Evolutionary conservation across 2,329 filamentous ascomycete genomes (phyloP).

Genomic region (Microdochium nivale): DNA sequence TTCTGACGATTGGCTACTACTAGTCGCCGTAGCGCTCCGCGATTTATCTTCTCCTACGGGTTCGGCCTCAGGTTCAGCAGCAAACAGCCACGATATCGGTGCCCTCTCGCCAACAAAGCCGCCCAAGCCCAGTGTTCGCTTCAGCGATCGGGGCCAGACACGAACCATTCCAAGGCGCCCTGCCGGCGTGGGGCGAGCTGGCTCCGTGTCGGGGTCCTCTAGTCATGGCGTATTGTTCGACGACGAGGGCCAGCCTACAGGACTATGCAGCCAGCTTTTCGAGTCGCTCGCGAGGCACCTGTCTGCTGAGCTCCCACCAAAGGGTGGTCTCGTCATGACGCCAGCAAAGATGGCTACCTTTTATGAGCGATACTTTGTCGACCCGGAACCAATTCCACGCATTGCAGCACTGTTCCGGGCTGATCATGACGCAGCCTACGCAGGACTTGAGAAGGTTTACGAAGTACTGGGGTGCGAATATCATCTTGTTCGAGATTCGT

Average conservation of each 20-base stretch:
- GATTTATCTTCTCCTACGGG: background rate
- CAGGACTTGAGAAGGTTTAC: background rate
- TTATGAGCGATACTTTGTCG: background rate
- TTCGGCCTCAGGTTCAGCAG: background rate
- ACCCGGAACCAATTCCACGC: background rate
- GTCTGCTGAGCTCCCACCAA: background rate
- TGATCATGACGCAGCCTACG: background rate
- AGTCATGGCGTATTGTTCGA: background rate
- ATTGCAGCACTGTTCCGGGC: background rate
- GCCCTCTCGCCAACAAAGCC: background rate
- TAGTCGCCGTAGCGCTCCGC: background rate
- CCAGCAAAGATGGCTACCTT: background rate
- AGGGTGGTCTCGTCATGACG: background rate
- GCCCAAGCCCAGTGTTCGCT: background rate
- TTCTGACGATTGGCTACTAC: background rate
- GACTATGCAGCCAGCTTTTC: background rate
- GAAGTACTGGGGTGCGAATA: conserved; percentile 44
- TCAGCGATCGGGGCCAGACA: background rate
- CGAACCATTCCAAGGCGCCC: background rate
- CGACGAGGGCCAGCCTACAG: background rate
- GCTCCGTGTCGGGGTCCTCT: background rate
- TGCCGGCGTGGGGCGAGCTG: background rate
- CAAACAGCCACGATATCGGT: background rate
- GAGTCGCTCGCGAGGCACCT: background rate
- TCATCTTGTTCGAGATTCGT: conserved; percentile 44